A percentile compares a stretch with the other conserved stretches of the same genome.
These are phyloP conservation scores for Talaromyces adpressus DNA, from an alignment of 495 filamentous ascomycete species.

Conservation along the genomic window DNA sequence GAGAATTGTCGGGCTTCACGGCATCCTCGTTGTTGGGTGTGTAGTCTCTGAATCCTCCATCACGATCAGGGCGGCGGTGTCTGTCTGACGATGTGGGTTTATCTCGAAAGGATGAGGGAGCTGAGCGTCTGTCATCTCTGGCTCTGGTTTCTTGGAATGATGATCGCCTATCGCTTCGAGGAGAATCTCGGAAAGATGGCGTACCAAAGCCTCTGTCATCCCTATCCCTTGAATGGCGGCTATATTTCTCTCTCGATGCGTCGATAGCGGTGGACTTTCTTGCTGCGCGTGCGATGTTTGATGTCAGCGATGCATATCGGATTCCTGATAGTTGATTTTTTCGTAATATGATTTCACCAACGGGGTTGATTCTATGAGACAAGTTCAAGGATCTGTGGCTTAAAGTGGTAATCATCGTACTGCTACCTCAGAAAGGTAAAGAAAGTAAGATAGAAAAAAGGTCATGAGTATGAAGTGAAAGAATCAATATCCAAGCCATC, in stretches of 20 bases:
- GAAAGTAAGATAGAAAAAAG: not conserved
- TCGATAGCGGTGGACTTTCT: conserved; percentile 27
- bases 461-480: not conserved
- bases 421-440: not conserved
- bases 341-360: not conserved
- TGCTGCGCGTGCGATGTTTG: conserved; percentile 48
- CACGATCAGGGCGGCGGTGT: not conserved
- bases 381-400: not conserved
- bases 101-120: not conserved
- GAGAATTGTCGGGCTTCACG: not conserved
- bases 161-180: not conserved
- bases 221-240: not conserved
- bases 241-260: conserved; percentile 10
- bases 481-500: not conserved
- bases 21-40: conserved; percentile 14
- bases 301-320: conserved; percentile 47
- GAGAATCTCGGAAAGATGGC: not conserved
- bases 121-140: not conserved
- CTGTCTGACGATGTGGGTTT: not conserved
- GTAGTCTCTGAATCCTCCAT: not conserved
- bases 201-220: not conserved
- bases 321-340: not conserved
- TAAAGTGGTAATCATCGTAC: not conserved
- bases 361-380: not conserved
- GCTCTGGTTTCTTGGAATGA: not conserved